These are phyloP conservation scores for Rhodotorula mucilaginosa DNA, from an alignment of 1,284 basidiomycete genomes.

Conservation along the genomic window DNA sequence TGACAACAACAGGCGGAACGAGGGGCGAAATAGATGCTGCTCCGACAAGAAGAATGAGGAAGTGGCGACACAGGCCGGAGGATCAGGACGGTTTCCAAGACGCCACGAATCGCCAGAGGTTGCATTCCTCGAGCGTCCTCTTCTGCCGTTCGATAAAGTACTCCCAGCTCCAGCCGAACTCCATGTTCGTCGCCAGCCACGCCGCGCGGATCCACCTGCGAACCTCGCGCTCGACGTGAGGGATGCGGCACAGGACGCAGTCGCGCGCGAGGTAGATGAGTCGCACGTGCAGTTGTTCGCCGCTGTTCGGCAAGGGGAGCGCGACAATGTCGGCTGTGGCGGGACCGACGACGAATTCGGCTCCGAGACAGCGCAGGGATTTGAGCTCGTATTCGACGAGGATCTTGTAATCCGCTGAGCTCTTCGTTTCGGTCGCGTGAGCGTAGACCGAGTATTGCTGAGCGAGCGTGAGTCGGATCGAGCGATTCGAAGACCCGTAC, in stretches of 20 bases:
- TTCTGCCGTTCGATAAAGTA: not conserved
- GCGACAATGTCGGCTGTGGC: not conserved
- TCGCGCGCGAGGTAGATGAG: not conserved
- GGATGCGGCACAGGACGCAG: constrained; percentile 6
- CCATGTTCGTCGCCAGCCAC: not conserved
- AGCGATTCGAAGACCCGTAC: not conserved
- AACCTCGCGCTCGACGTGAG: constrained; percentile 34
- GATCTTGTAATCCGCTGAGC: not conserved
- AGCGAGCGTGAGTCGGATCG: not conserved
- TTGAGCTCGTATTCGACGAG: not conserved
- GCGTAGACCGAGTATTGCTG: not conserved
- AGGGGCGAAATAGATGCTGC: too few species aligned
- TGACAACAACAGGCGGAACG: too few species aligned
- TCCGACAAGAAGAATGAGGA: too few species aligned
- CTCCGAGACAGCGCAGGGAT: not conserved
- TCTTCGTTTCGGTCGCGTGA: not conserved
- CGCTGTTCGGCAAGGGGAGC: not conserved
- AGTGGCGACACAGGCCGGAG: too few species aligned
- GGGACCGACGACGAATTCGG: not conserved
- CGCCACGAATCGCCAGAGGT: not conserved
- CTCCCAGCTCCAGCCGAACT: not conserved
- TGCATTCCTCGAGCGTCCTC: too few species aligned
- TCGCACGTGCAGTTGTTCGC: not conserved
- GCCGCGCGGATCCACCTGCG: constrained; percentile 20
- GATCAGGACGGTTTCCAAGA: not conserved